Base-by-base conservation (phyloP, 768 basidiomycete genomes). In the Suillus brevipes region DNA sequence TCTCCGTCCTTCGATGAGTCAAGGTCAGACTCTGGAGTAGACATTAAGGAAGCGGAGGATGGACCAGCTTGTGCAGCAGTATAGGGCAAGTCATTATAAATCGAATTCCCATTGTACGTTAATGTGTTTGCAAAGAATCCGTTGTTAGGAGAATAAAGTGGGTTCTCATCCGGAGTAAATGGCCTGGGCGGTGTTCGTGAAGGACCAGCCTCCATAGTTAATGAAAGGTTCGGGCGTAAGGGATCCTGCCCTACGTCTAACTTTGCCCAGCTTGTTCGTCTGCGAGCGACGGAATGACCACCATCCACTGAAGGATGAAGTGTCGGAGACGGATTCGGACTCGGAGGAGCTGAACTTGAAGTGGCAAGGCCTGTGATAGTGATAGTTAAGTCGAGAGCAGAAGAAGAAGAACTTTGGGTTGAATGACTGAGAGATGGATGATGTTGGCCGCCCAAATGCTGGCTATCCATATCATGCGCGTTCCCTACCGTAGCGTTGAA, bases 181-280 rank as follows among this genome's bases (percentile, higher is more conserved):
- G 70, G 3, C 34, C 34, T 34, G 23, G 70, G 70, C 55, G 69
- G 69, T 65, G 70, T 71, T 65, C 69, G 67, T 16, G 72, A 68
- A 23, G 69, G 66, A 12, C 66, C 66, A n/a, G 73, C 65, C 23
- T 74, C 73, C 62, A 68, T 66, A 31, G 71, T 20, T 18, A 10
- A 36, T 49, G 63, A 65, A 62, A 77, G 65, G 59, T 81, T 75
- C 64, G 83, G 74, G 63, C 77, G 79, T 60, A 84, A 76, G 14
- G 83, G 83, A 72, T 86, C 85, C 68, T 80, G 81, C 61, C 79
- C 80, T 52, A 73, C 68, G 64, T 85, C 82, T 52, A 79, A 68
- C 28, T 76, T 74, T 28, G 85, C 84, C 87, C 89, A 87, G 70
- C 89, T 89, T 2, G 80, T 74, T 64, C 89, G 81, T 59, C 87